phyloP scores from a whole-genome alignment of 139 green algal genomes.

The Haematococcus lacustris region DNA sequence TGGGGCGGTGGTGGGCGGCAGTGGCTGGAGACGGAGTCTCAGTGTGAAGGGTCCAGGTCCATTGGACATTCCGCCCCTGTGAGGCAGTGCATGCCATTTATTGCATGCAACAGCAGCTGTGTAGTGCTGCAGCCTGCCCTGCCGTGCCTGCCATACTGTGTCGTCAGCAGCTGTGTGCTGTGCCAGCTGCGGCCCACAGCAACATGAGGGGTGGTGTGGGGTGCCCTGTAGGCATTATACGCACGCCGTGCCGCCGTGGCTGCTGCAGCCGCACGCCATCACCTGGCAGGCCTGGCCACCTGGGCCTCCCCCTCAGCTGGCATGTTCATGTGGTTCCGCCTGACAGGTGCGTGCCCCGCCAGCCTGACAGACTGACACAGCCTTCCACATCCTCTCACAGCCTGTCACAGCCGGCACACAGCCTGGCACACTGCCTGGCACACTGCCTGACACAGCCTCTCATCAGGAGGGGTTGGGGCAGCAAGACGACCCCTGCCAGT shows the following conservation, averaged over 20 bases:
- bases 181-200: neutral
- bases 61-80: too few relatives aligned
- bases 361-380: too few relatives aligned
- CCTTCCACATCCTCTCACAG: too few relatives aligned
- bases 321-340: conserved; percentile 31
- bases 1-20: neutral
- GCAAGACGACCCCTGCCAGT: too few relatives aligned
- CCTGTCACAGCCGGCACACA: too few relatives aligned
- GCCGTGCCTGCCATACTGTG: too few relatives aligned
- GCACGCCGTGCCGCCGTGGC: conserved; percentile 8
- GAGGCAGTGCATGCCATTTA: too few relatives aligned
- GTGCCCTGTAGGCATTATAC: conserved; percentile 12
- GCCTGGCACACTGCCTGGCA: too few relatives aligned
- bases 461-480: too few relatives aligned
- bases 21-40: neutral
- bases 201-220: neutral
- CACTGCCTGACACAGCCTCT: too few relatives aligned
- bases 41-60: too few relatives aligned
- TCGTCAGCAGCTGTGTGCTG: neutral
- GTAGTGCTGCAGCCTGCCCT: neutral
- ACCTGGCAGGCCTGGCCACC: conserved; percentile 11
- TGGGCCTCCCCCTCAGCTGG: conserved; percentile 1
- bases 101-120: neutral
- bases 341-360: neutral
- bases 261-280: neutral